Evolutionary conservation across 192 early-diverging fungal genomes (phyloP).

Genomic region (Podila epicladia): DNA sequence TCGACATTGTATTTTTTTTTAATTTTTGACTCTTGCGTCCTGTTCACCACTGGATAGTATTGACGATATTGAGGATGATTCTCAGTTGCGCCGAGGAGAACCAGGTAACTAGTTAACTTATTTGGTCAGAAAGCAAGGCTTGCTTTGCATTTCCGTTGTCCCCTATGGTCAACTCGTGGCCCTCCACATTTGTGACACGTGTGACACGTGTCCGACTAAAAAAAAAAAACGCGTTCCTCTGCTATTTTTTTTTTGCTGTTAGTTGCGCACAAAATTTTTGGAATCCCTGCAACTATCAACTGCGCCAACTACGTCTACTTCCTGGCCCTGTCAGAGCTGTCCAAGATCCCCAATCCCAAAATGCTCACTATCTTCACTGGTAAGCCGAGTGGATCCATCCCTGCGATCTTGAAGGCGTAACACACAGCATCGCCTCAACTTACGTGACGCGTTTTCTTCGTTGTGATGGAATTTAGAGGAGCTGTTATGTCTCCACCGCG

Average conservation of each 20-base stretch:
- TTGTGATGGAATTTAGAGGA: conserved; percentile 66
- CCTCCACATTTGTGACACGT: no score
- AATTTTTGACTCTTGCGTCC: background rate
- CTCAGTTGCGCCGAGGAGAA: conserved; percentile 85
- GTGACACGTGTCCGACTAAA: no score
- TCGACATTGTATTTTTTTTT: background rate
- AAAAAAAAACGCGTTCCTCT: background rate
- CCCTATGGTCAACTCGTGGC: no score
- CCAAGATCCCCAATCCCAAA: conserved; percentile 69
- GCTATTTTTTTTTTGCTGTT: conserved; percentile 1
- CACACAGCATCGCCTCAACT: background rate
- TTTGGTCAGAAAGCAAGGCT: conserved; percentile 8
- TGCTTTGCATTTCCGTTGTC: background rate
- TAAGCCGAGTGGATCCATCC: conserved; percentile 5
- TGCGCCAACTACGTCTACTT: conserved; percentile 99
- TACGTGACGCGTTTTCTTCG: background rate
- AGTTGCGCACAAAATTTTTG: conserved; percentile 97
- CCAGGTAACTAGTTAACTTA: conserved; percentile 59
- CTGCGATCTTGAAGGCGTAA: background rate
- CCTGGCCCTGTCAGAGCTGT: conserved; percentile 83
- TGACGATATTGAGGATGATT: conserved; percentile 97
- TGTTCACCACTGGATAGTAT: conserved; percentile 60
- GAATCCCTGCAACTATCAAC: conserved; percentile 92
- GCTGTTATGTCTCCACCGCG: conserved; percentile 89
- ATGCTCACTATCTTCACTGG: conserved; percentile 87